These are phyloP conservation scores for Septoria petroselini DNA, from an alignment of 2,329 filamentous ascomycete genomes.

Conservation along the genomic window DNA sequence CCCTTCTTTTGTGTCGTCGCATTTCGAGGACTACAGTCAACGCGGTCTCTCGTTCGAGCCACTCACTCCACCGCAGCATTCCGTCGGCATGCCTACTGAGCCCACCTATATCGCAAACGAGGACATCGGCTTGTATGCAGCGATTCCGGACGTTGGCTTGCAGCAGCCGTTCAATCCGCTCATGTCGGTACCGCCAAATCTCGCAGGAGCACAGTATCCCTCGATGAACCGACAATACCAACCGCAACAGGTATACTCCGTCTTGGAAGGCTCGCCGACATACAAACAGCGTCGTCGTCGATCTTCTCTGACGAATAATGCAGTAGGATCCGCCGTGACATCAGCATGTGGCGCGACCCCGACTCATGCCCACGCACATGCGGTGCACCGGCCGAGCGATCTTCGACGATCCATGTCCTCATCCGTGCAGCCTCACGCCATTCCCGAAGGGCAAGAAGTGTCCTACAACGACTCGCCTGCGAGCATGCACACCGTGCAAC, in stretches of 20 bases:
- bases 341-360: slow-evolving; percentile 46
- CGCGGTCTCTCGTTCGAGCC: slow-evolving; percentile 95
- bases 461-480: slow-evolving; percentile 76
- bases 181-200: slow-evolving; percentile 84
- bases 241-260: slow-evolving; percentile 79
- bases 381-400: slow-evolving; percentile 78
- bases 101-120: slow-evolving; percentile 98
- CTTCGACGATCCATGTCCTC: slow-evolving; percentile 85
- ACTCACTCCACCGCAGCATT: slow-evolving; percentile 90
- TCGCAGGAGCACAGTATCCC: slow-evolving; percentile 75
- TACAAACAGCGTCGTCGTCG: slow-evolving; percentile 96
- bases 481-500: slow-evolving; percentile 71
- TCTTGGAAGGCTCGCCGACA: slow-evolving; percentile 95
- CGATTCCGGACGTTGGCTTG: slow-evolving; percentile 81
- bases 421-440: slow-evolving; percentile 73
- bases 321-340: slow-evolving; percentile 55
- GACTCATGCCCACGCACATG: slow-evolving; percentile 46
- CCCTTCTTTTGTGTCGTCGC: slow-evolving; percentile 96
- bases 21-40: slow-evolving; percentile 97
- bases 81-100: slow-evolving; percentile 77
- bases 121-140: slow-evolving; percentile 92
- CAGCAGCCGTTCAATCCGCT: slow-evolving; percentile 78
- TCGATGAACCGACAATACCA: slow-evolving; percentile 65
- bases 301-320: slow-evolving; percentile 80
- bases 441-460: slow-evolving; percentile 54